These are phyloP conservation scores for Incumbomyces lentus DNA, from an alignment of 2,329 filamentous ascomycete species.

Conservation along the genomic window DNA sequence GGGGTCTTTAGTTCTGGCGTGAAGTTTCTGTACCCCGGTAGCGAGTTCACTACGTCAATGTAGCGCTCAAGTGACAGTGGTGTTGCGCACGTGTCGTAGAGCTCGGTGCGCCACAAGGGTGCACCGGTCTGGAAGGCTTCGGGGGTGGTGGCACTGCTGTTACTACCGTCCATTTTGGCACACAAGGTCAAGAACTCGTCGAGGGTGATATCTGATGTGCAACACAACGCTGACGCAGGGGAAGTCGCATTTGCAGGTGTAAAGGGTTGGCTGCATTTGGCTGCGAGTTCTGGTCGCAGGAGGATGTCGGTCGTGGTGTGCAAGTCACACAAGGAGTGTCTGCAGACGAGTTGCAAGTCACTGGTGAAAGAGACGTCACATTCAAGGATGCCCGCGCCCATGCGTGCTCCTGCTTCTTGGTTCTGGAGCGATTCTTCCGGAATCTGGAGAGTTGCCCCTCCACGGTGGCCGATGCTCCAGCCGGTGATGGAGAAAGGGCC, in stretches of 20 bases:
- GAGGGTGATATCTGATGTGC: conserved; percentile 60
- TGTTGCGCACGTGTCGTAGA: conserved; percentile 42
- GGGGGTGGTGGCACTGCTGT: conserved; percentile 45
- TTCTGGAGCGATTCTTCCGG: conserved; percentile 55
- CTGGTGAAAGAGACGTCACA: conserved; percentile 59
- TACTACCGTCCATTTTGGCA: conserved; percentile 59
- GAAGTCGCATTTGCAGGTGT: conserved; percentile 42
- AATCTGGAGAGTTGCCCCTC: conserved; percentile 46
- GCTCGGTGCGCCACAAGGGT: conserved; percentile 27
- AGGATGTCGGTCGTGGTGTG: conserved; percentile 62
- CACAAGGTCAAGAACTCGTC: conserved; percentile 58
- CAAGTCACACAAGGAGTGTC: conserved; percentile 57
- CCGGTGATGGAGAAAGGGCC: conserved; percentile 41
- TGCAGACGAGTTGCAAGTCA: conserved; percentile 56
- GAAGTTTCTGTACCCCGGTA: conserved; percentile 47
- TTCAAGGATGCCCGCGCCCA: conserved; percentile 57
- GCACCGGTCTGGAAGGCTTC: conserved; percentile 50
- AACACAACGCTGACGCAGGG: conserved; percentile 54
- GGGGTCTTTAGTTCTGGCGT: conserved; percentile 60
- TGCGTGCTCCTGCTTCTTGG: conserved; percentile 51
- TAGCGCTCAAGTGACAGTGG: conserved; percentile 52
- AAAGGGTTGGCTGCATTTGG: conserved; percentile 55
- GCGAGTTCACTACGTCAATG: conserved; percentile 47
- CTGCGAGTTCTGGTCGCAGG: conserved; percentile 48
- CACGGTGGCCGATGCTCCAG: conserved; percentile 54